Evolutionary conservation across 2,329 filamentous ascomycete genomes (phyloP), one percentile per base, ranked within the genome.

Genomic region (Penicillium sclerotiorum): DNA sequence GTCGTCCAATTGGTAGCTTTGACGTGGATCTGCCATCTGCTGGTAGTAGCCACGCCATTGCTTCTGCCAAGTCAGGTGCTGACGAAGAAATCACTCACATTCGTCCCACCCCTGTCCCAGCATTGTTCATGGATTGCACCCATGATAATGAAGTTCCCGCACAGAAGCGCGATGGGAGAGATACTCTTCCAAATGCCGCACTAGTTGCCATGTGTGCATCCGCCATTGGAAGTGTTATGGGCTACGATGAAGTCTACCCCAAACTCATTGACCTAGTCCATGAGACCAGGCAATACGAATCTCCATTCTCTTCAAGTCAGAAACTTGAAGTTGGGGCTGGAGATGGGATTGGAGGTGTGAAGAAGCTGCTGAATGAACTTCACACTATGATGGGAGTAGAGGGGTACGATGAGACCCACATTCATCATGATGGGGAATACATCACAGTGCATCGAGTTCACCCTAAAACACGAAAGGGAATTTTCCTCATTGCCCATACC

Each of bases 71-170:
- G 46, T 57, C 54, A 15, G 62, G 54, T 38, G 28, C 64, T 62
- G 64, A 63, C 62, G 87, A 93, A 61, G 82, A 89, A 15, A 80
- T 96, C 58, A 88, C 87, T 57, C 87, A 81, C 54, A 92, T 99
- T 70, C 89, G 90, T 58, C 86, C 88, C n/a, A 89, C 85, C 3
- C 90, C 92, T 4, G 88, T 97, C 0, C 92, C 96, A 58, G 94
- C 93, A 1, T 77, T 99, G 1, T 96, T 99, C 73, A 97, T 97
- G 91, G 95, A 99, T 69, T 99, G 95, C 72, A 99, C 95, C 0
- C 94, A 99, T 70, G 94, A 99, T 74, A 99, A 99, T 62, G 93
- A 99, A 73, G 88, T 90, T 2, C 94, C 94, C 0, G 90, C 93
- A 1, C 93, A 99, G 72, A 96, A 96, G 72, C 83, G 95, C 33